These are phyloP conservation scores for Dipodascus albidus DNA, from an alignment of 805 yeast species.

Conservation along the genomic window DNA sequence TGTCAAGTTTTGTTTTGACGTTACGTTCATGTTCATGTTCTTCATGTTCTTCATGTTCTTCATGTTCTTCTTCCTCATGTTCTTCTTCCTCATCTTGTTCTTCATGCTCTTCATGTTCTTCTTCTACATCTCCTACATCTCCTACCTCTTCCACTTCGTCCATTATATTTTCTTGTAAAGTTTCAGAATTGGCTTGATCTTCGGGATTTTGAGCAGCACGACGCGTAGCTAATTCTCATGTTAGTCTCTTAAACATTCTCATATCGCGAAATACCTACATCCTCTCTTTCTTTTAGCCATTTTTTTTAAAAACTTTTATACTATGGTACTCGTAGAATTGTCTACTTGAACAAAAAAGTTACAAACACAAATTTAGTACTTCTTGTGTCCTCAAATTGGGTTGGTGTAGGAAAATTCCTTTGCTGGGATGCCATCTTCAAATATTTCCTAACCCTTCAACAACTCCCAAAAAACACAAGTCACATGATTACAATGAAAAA, in stretches of 20 bases:
- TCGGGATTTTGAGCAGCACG: not conserved
- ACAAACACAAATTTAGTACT: too few species aligned
- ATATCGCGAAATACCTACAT: not conserved
- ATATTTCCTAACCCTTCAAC: too few species aligned
- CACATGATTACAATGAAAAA: too few species aligned
- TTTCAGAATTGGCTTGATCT: not conserved
- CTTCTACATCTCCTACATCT: constrained; percentile 10
- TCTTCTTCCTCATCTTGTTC: constrained; percentile 11
- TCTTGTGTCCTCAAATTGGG: too few species aligned
- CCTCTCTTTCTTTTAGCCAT: not conserved
- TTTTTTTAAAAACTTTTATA: not conserved
- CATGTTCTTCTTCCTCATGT: constrained; percentile 8
- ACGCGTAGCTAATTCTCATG: not conserved
- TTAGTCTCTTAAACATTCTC: not conserved
- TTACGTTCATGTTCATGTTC: constrained; percentile 13
- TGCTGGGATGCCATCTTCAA: too few species aligned
- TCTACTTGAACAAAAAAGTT: too few species aligned
- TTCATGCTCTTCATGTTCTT: constrained; percentile 7
- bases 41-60: constrained; percentile 6
- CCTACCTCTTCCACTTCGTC: not conserved
- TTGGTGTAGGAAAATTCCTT: too few species aligned
- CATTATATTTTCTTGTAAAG: not conserved
- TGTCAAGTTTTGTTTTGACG: constrained; percentile 17
- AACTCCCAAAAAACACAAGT: too few species aligned
- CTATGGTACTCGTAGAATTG: too few species aligned